Evolutionary conservation across 1,284 basidiomycete species (phyloP).

Genomic region (Sporisorium scitamineum): DNA sequence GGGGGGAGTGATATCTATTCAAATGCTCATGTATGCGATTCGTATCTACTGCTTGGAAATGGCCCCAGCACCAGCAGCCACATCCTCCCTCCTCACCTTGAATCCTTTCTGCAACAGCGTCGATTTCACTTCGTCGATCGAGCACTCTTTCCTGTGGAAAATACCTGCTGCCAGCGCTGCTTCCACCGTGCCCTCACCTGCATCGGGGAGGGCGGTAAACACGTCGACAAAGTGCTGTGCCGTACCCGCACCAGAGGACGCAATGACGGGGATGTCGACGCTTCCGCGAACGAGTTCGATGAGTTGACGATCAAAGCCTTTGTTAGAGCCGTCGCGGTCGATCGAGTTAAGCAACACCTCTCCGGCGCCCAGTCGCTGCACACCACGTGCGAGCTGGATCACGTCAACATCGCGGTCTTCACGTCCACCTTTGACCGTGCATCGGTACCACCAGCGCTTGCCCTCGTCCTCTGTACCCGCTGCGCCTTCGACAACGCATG

Average conservation of each 20-base stretch:
- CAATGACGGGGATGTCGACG: constrained; percentile 92
- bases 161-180: constrained; percentile 97
- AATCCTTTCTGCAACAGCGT: constrained; percentile 61
- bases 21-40: too few relatives aligned
- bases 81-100: constrained; percentile 53
- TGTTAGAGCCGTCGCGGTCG: constrained; percentile 92
- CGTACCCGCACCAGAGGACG: constrained; percentile 87
- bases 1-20: neutral
- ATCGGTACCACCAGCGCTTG: constrained; percentile 96
- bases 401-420: constrained; percentile 89
- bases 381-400: constrained; percentile 88
- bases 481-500: constrained; percentile 59
- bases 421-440: constrained; percentile 93
- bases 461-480: constrained; percentile 73
- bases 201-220: constrained; percentile 32
- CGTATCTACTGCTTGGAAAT: constrained; percentile 36
- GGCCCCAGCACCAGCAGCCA: constrained; percentile 46
- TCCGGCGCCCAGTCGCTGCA: constrained; percentile 89
- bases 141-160: constrained; percentile 91
- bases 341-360: constrained; percentile 97
- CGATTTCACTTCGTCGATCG: constrained; percentile 71
- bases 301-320: constrained; percentile 91
- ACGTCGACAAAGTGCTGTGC: constrained; percentile 87
- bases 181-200: constrained; percentile 75
- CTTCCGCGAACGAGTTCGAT: constrained; percentile 78